These are phyloP conservation scores for Chlamydomonas sphaeroides DNA, from an alignment of 139 green algal genomes.

Conservation along the genomic window DNA sequence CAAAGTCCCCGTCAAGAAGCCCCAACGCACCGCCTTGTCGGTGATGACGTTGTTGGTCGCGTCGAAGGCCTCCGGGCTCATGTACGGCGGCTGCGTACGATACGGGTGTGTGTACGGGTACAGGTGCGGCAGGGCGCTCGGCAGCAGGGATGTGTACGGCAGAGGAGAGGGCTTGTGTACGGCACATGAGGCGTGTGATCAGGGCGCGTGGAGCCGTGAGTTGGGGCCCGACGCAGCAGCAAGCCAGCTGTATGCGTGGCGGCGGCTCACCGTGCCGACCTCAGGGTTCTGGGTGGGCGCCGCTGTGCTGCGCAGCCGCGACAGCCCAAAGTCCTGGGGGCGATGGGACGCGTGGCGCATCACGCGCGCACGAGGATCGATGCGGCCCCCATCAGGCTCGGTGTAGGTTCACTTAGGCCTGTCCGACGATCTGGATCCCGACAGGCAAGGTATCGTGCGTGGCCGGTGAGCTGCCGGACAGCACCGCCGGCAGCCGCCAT, in stretches of 20 bases:
- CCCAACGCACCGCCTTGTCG: too few species aligned
- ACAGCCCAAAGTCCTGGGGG: slow-evolving; percentile 28
- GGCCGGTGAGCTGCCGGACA: too few species aligned
- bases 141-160: background rate
- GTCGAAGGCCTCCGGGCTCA: background rate
- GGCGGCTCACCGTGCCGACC: slow-evolving; percentile 2
- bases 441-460: too few species aligned
- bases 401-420: background rate
- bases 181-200: background rate
- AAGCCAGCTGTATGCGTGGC: too few species aligned
- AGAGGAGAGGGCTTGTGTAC: background rate
- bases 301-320: slow-evolving; percentile 6
- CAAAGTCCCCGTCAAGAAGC: too few species aligned
- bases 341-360: background rate
- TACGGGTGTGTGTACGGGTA: too few species aligned
- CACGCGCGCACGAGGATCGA: too few species aligned
- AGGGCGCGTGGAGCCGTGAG: background rate
- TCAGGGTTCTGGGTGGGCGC: background rate
- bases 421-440: background rate
- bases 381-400: background rate
- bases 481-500: too few species aligned
- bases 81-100: background rate
- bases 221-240: too few species aligned
- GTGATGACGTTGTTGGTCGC: background rate
- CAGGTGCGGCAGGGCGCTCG: too few species aligned